Conservation (phyloP, 306 rosid genomes). For the Corylus avellana region DNA sequence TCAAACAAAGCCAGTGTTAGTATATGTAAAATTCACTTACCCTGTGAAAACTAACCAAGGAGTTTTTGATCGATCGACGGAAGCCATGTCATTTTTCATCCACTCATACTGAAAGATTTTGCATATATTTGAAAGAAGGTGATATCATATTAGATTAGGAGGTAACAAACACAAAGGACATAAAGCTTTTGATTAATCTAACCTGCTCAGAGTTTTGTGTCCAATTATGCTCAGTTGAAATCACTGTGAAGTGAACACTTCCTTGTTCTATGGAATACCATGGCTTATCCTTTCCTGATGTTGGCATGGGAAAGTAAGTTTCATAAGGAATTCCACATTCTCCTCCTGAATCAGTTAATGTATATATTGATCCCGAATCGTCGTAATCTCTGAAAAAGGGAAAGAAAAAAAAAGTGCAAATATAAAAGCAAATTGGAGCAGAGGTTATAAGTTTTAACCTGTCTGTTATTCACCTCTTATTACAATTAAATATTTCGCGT, state of each 20-base stretch:
- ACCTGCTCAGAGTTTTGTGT: slow-evolving; percentile 70
- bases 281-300: slow-evolving; percentile 68
- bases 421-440: neutral
- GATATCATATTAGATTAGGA: neutral
- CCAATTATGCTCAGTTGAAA: slow-evolving; percentile 89
- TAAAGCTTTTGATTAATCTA: slow-evolving; percentile 4
- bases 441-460: too few species aligned
- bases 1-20: too few species aligned
- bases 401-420: neutral
- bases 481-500: too few species aligned
- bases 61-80: too few species aligned
- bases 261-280: slow-evolving; percentile 91
- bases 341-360: slow-evolving; percentile 75
- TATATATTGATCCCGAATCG: slow-evolving; percentile 56
- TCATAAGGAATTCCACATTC: slow-evolving; percentile 93
- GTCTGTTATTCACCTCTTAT: too few species aligned
- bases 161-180: neutral
- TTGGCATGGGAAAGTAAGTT: slow-evolving; percentile 86
- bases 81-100: too few species aligned
- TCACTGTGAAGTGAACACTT: slow-evolving; percentile 74
- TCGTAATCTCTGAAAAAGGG: slow-evolving; percentile 55
- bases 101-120: too few species aligned
- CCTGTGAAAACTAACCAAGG: too few species aligned
- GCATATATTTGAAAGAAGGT: neutral
- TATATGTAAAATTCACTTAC: too few species aligned